phyloP scores from a whole-genome alignment of 305 asterid species.

The Stenogyne calaminthoides region DNA sequence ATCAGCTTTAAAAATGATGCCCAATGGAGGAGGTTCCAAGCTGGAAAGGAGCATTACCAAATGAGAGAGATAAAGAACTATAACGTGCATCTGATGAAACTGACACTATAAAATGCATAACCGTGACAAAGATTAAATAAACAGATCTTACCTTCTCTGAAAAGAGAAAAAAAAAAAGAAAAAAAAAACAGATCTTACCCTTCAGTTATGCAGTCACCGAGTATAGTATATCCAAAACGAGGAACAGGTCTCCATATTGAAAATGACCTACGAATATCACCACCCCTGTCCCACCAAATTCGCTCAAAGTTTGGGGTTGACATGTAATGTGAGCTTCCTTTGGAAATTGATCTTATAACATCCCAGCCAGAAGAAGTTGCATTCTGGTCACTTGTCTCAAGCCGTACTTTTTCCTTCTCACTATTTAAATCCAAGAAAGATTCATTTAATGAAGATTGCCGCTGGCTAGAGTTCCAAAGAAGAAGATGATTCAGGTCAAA shows the following conservation, averaged over 20 bases:
- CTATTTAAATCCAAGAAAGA: conserved; percentile 50
- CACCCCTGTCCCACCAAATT: conserved; percentile 99
- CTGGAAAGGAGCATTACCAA: conserved; percentile 49
- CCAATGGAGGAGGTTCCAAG: conserved; percentile 95
- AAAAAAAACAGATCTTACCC: conserved; percentile 58
- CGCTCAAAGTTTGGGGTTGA: conserved; percentile 96
- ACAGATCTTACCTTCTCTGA: conserved; percentile 49
- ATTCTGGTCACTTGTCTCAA: conserved; percentile 50
- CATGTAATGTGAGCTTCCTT: conserved; percentile 59
- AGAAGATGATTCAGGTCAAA: conserved; percentile 92
- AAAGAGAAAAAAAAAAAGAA: not conserved
- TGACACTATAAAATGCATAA: conserved; percentile 18
- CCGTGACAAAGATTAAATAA: conserved; percentile 22
- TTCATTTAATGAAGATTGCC: conserved; percentile 56
- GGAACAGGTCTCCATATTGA: conserved; percentile 97
- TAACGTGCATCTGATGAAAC: not conserved
- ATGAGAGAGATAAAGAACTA: conserved; percentile 30
- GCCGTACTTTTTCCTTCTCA: conserved; percentile 44
- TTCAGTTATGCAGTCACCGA: conserved; percentile 96
- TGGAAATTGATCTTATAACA: conserved; percentile 83
- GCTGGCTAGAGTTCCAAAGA: conserved; percentile 72
- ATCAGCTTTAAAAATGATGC: conserved; percentile 84
- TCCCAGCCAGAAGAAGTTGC: conserved; percentile 94
- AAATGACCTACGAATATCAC: conserved; percentile 87
- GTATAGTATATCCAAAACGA: conserved; percentile 79